These are phyloP conservation scores for Didymella sp. DNA, from an alignment of 2,329 filamentous ascomycete genomes.

Conservation along the genomic window DNA sequence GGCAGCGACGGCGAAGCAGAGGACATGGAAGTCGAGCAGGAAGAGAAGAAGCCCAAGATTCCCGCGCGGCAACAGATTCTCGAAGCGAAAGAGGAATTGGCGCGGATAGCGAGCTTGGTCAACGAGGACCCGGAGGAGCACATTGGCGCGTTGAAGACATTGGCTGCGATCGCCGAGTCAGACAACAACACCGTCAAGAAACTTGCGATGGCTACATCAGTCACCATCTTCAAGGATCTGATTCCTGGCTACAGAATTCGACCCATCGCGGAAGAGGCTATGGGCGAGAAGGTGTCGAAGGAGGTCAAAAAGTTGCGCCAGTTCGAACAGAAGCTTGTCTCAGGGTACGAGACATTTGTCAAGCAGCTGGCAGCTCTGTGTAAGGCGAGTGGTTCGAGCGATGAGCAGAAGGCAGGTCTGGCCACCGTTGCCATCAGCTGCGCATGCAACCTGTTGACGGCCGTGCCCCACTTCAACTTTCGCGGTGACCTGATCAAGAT, in stretches of 20 bases:
- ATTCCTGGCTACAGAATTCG: constrained; percentile 97
- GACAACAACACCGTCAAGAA: constrained; percentile 79
- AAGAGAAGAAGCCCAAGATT: constrained; percentile 66
- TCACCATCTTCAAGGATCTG: constrained; percentile 91
- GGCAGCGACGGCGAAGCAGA: constrained; percentile 60
- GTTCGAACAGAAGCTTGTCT: constrained; percentile 87
- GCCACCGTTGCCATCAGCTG: constrained; percentile 83
- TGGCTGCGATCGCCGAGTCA: constrained; percentile 76
- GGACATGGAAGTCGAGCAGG: constrained; percentile 47
- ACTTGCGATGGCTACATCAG: constrained; percentile 82
- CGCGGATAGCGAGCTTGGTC: constrained; percentile 77
- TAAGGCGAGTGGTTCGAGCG: constrained; percentile 59
- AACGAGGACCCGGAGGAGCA: constrained; percentile 96
- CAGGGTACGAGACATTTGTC: constrained; percentile 85
- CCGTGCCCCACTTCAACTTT: constrained; percentile 97
- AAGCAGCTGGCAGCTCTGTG: constrained; percentile 74
- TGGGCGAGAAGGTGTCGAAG: constrained; percentile 84
- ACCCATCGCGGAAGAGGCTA: constrained; percentile 75
- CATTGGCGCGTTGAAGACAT: constrained; percentile 75
- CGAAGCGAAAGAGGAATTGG: constrained; percentile 90
- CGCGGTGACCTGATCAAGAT: constrained; percentile 86
- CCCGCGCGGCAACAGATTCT: constrained; percentile 80
- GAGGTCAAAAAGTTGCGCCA: constrained; percentile 82
- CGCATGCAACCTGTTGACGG: constrained; percentile 77
- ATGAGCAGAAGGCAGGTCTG: constrained; percentile 56